Percentiles rank a stretch among this genome's conserved stretches.
phyloP scores from a whole-genome alignment of 345 rosid genomes.

The Ricinus communis region DNA sequence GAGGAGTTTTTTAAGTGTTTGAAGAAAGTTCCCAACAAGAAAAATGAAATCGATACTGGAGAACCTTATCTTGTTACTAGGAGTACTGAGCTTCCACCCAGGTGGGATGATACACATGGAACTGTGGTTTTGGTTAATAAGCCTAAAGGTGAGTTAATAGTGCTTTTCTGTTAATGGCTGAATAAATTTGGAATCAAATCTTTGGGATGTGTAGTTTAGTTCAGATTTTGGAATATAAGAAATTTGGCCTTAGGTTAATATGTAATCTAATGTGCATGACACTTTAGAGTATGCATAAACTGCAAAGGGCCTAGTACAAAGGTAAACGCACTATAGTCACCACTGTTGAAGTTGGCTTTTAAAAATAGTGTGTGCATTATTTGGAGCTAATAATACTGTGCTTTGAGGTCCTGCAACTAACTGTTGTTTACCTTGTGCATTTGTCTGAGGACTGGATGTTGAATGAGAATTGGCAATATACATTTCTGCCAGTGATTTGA shows the following conservation, averaged over 20 bases:
- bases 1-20: constrained; percentile 82
- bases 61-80: constrained; percentile 78
- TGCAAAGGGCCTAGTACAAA: neutral
- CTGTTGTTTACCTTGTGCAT: neutral
- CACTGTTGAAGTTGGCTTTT: neutral
- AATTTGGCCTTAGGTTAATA: neutral
- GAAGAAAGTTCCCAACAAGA: constrained; percentile 66
- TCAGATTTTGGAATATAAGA: neutral
- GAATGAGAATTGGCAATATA: no score
- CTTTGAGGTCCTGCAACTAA: neutral
- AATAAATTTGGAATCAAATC: neutral
- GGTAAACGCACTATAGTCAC: no score
- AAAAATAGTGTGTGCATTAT: neutral
- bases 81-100: constrained; percentile 73
- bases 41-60: constrained; percentile 43
- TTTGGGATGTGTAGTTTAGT: neutral
- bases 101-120: constrained; percentile 84
- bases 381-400: neutral
- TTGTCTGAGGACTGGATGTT: neutral
- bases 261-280: neutral
- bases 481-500: neutral
- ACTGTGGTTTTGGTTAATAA: constrained; percentile 84
- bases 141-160: constrained; percentile 68
- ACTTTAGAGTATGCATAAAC: neutral
- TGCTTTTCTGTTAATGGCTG: neutral